Conservation (phyloP, 176 grass and related monocot genomes). For the Triticum timopheevii region DNA sequence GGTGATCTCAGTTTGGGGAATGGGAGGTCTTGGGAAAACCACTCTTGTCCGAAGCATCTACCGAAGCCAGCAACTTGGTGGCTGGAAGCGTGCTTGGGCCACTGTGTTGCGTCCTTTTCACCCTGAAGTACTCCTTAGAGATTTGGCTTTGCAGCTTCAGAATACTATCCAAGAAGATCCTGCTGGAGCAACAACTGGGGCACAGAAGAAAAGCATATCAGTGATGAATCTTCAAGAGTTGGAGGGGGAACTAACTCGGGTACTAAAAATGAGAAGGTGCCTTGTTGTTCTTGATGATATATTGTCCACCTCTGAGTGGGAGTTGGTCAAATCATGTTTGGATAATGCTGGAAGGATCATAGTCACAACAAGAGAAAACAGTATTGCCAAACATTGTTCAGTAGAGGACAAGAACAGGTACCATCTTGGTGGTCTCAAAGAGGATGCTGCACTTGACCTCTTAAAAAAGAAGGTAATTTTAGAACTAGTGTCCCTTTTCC, state of each 20-base stretch:
- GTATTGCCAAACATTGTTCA: slow-evolving; percentile 16
- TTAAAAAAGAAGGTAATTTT: slow-evolving; percentile 19
- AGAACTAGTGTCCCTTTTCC: background rate
- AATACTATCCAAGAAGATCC: background rate
- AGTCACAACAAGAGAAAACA: slow-evolving; percentile 2
- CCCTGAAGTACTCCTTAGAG: background rate
- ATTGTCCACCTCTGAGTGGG: background rate
- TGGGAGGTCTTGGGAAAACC: slow-evolving; percentile 13
- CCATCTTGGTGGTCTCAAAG: background rate
- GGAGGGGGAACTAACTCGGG: accelerated
- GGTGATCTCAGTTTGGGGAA: slow-evolving; percentile 17
- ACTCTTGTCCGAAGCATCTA: slow-evolving; percentile 8
- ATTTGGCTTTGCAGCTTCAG: background rate
- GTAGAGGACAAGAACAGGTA: background rate
- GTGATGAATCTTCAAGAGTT: background rate
- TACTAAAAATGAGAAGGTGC: background rate
- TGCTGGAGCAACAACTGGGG: background rate
- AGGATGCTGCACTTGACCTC: background rate
- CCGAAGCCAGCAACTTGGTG: background rate
- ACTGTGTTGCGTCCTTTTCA: background rate
- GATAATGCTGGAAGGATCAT: background rate
- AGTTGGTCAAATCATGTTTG: background rate
- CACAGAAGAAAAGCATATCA: background rate
- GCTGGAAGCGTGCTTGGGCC: slow-evolving; percentile 11
- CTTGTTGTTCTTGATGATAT: slow-evolving; percentile 39